These are phyloP conservation scores for Aspergillus leporis DNA, from an alignment of 495 filamentous ascomycete genomes.

Conservation along the genomic window DNA sequence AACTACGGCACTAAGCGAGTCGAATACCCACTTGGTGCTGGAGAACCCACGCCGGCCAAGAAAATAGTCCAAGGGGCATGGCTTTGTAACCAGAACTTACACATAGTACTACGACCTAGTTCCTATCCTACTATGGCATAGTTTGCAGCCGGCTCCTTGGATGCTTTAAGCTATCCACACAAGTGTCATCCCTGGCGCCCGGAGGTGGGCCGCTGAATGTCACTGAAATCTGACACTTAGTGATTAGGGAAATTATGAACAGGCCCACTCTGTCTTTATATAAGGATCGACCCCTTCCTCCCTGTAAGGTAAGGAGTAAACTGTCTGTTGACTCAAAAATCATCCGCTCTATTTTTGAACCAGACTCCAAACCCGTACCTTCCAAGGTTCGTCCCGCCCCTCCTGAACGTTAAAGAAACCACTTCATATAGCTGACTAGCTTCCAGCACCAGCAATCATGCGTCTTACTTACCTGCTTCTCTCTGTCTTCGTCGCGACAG, in stretches of 20 bases:
- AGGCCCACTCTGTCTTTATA: background rate
- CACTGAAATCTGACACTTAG: background rate
- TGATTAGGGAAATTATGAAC: background rate
- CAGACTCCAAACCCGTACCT: too few relatives aligned
- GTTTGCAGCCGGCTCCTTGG: background rate
- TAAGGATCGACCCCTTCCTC: background rate
- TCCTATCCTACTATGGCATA: background rate
- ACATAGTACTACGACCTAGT: background rate
- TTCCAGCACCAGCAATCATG: background rate
- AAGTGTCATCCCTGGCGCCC: background rate
- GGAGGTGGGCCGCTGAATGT: background rate
- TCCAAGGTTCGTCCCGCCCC: background rate
- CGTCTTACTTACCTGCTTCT: background rate
- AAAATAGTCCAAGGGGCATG: background rate
- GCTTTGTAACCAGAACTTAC: background rate
- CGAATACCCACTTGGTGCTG: background rate
- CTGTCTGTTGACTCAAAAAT: too few relatives aligned
- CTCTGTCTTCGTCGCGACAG: background rate
- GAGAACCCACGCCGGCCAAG: background rate
- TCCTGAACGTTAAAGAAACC: background rate
- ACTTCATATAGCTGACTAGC: background rate
- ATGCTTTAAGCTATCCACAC: background rate
- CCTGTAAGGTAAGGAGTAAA: too few relatives aligned
- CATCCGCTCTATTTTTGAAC: too few relatives aligned
- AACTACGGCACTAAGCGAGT: background rate